Conservation (phyloP, 225 moss, liverwort and hornwort genomes). For the Pseudisothecium myosuroides region DNA sequence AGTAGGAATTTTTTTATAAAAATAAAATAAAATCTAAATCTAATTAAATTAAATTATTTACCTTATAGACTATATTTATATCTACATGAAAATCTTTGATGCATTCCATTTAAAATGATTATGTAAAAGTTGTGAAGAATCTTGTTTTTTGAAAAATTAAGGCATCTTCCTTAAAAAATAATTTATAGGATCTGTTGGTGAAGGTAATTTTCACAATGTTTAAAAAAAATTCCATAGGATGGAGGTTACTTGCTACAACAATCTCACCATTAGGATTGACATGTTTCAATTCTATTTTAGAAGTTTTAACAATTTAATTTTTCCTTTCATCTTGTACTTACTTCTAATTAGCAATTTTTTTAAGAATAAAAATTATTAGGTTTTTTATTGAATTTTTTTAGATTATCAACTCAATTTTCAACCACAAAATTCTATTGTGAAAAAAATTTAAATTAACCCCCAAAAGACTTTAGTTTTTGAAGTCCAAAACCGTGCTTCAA, state of each 20-base stretch:
- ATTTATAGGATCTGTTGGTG: neutral
- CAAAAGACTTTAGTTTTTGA: neutral
- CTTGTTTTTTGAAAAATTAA: accelerated
- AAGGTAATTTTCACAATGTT: neutral
- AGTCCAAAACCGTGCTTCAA: neutral
- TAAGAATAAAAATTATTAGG: neutral
- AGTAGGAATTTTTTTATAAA: no score
- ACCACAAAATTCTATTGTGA: neutral
- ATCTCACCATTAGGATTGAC: neutral
- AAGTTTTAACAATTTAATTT: neutral
- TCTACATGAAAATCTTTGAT: no score
- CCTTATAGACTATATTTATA: no score
- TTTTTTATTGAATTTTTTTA: neutral
- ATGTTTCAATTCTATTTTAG: neutral
- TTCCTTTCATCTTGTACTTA: neutral
- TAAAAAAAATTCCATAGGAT: neutral
- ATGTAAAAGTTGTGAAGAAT: neutral
- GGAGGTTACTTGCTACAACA: neutral
- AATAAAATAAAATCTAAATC: no score
- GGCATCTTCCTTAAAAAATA: neutral
- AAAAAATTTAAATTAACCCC: neutral
- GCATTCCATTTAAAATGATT: no score
- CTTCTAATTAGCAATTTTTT: neutral
- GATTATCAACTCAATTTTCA: neutral
- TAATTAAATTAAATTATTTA: no score